A percentile compares a stretch with the other conserved stretches of the same genome.
Evolutionary conservation across 306 rosid genomes (phyloP).

Genomic region (Sphenostylis stenocarpa): DNA sequence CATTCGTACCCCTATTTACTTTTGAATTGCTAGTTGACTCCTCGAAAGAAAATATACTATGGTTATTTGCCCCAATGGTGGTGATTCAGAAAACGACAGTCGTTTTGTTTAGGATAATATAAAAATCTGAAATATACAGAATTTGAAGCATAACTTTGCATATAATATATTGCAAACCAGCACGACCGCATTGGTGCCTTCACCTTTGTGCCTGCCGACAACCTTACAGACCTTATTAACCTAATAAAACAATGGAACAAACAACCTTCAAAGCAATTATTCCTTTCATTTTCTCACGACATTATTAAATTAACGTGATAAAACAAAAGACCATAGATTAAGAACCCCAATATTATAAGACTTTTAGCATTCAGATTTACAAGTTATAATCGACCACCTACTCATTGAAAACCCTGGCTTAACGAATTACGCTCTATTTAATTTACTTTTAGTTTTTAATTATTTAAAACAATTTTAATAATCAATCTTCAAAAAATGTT

Average conservation of each 20-base stretch:
- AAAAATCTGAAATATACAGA: background rate
- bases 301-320: background rate
- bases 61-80: background rate
- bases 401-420: background rate
- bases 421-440: too few relatives aligned
- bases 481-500: too few relatives aligned
- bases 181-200: background rate
- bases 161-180: background rate
- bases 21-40: too few relatives aligned
- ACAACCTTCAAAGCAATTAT: too few relatives aligned
- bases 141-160: background rate
- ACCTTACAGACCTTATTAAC: too few relatives aligned
- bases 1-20: too few relatives aligned
- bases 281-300: too few relatives aligned
- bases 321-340: background rate
- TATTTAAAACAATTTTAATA: too few relatives aligned
- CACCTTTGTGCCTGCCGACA: slow-evolving; percentile 29
- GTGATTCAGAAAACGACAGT: background rate
- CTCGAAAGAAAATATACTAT: background rate
- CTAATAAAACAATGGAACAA: too few relatives aligned
- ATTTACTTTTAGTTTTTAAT: too few relatives aligned
- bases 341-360: background rate
- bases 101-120: background rate
- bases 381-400: background rate
- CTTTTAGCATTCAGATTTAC: background rate